Evolutionary conservation across 306 rosid genomes (phyloP), one percentile per base, ranked within the genome.

Genomic region (Gleditsia sinensis): DNA sequence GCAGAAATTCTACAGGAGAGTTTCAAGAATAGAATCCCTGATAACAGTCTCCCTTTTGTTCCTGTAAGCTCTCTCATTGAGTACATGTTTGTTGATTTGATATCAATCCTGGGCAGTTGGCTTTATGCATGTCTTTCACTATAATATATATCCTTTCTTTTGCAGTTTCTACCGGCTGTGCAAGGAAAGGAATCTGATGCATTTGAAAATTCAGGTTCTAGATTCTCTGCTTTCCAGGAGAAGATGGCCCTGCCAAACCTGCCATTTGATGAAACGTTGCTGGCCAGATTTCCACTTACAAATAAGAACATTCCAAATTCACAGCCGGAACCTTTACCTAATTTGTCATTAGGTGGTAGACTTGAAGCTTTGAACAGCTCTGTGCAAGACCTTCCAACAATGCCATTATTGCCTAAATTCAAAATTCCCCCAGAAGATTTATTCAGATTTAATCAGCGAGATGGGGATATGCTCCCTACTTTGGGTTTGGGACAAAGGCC

Each of bases 401-500:
- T 93, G 85, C 87, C 92, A 23, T 77, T 86, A 75, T 78, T 90
- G 34, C 97, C 99, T 64, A 90, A 78, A 81, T 80, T 94, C 69
- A 88, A 86, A 86, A 77, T 90, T 34, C 88, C 90, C 32, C 87
- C 96, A 7, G 96, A 88, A 76, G 99, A 95, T 81, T 82, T 74
- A 14, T 77, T 79, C 75, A 90, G 93, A 83, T 84, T 73, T 83
- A 86, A 85, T 83, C 96, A 84, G 78, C 93, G 83, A 72, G 93
- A 90, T 58, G 88, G 84, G 87, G 96, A 89, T 69, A 84, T 50
- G 33, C 83, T 86, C 30, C 87, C 96, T 42, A 72, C 85, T 27
- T 84, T 92, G 83, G 98, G 95, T 79, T 85, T 92, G 85, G 97
- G 96, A 48, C 96, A 84, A 59, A 85, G 88, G 81, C 89, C 90